Evolutionary conservation across 1,284 basidiomycete genomes (phyloP), one percentile per base, ranked within the genome.

Genomic region (Boletus smithii): DNA sequence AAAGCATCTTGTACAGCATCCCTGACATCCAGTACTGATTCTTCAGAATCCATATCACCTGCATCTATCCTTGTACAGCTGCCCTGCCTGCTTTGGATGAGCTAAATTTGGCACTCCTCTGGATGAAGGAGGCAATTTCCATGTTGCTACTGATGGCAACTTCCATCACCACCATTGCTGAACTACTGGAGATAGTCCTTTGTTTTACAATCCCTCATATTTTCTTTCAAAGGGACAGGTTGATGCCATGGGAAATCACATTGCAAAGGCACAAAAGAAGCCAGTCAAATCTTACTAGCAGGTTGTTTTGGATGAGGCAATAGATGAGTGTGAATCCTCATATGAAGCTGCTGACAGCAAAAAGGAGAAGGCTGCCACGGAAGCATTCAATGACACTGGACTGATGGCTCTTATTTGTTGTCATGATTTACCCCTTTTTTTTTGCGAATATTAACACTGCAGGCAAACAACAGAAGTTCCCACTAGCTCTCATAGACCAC

Each of bases 401-500:
- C 32, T 34, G 17, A 35, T 24, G 36, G 36, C 5, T 3, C 23
- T 37, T 3, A 37, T 37, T 3, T 37, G 36, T 8, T 3, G 5
- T 4, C 36, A 37, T 16, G 36, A 37, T 13, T 17, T 37, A n/a
- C 2, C 36, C 36, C n/a, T 5, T 26, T 1, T 37, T 37, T 23
- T 26, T 37, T n/a, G 14, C 13, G 8, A 37, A 37, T 14, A 37
- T 37, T 16, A 4, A 37, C 23, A 8, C 30, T 11, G 31, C 41
- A 3, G 31, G 31, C 8, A 23, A 42, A 8, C 31, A 42, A 14
- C 71, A 73, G 42, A 67, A 72, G 31, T 74, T 70, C 46, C 53
- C 60, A 0, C 42, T 74, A 2, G 60, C 69, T 0, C 55, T 71
- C 0, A 51, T 75, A 2, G 23, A 2, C 1, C 41, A 42, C 9